Conservation (phyloP, 768 basidiomycete genomes). For the Suillus weaverae region DNA sequence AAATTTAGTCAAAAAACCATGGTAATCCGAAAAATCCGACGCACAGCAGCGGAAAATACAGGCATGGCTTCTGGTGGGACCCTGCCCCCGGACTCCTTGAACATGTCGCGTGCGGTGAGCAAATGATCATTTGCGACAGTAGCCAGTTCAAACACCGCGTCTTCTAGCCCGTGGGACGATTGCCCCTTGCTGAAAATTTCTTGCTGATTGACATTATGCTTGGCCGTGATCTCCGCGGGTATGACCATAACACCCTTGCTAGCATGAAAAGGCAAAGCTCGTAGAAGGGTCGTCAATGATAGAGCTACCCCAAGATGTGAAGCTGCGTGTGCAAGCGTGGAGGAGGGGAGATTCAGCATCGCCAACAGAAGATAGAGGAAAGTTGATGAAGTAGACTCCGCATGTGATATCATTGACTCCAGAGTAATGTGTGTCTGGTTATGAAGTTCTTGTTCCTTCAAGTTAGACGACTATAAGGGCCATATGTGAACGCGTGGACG, state of each 20-base stretch:
- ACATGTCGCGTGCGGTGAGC: constrained; percentile 69
- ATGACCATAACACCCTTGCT: constrained; percentile 70
- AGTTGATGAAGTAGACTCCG: constrained; percentile 79
- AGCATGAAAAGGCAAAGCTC: constrained; percentile 77
- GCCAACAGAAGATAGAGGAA: constrained; percentile 76
- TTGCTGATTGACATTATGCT: constrained; percentile 76
- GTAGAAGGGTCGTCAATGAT: constrained; percentile 67
- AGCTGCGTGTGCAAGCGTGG: constrained; percentile 68
- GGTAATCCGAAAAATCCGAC: constrained; percentile 32
- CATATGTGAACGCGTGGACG: background rate
- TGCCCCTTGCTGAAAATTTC: constrained; percentile 64
- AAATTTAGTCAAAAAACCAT: constrained; percentile 5
- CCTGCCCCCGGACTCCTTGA: constrained; percentile 51
- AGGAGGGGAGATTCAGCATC: constrained; percentile 56
- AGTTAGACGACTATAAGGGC: constrained; percentile 22
- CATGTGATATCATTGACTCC: constrained; percentile 68
- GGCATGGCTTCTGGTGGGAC: constrained; percentile 64
- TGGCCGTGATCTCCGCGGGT: constrained; percentile 80
- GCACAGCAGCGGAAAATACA: constrained; percentile 69
- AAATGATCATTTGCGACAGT: constrained; percentile 80
- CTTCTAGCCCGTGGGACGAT: constrained; percentile 59
- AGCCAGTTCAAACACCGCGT: constrained; percentile 84
- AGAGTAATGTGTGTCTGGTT: constrained; percentile 64
- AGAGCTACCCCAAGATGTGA: constrained; percentile 81
- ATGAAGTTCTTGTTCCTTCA: constrained; percentile 65